Percentiles rank a stretch among this genome's conserved stretches.
phyloP scores from a whole-genome alignment of 2,329 filamentous ascomycete genomes.

The Tolypocladium amazonense region DNA sequence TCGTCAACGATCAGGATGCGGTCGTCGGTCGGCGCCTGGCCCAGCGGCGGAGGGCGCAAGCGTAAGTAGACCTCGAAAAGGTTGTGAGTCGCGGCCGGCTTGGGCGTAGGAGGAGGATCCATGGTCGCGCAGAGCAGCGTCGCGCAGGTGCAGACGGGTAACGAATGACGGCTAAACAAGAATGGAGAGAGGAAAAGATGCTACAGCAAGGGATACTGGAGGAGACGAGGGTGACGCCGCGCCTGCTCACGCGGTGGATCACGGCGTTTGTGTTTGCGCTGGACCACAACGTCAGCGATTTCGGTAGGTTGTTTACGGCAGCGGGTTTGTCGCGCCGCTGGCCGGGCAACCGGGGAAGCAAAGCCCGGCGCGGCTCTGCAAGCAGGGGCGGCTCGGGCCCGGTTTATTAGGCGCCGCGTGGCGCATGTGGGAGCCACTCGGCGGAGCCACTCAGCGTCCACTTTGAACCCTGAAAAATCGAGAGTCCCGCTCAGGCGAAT shows the following conservation, averaged over 20 bases:
- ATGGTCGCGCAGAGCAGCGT: conserved; percentile 14
- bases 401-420: not conserved
- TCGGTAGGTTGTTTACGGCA: not conserved
- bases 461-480: not conserved
- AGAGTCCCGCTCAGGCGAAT: too few relatives aligned
- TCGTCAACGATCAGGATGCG: conserved; percentile 73
- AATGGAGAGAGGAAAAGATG: not conserved
- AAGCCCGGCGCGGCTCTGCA: not conserved
- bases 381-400: not conserved
- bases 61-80: conserved; percentile 91
- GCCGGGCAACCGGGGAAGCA: not conserved
- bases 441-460: not conserved
- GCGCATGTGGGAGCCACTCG: not conserved
- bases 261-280: not conserved
- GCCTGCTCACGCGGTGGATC: not conserved
- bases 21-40: conserved; percentile 32
- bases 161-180: not conserved
- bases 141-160: not conserved
- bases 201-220: not conserved
- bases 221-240: not conserved
- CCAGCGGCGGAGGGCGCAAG: conserved; percentile 55
- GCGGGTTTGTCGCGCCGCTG: not conserved
- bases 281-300: not conserved
- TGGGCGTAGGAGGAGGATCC: conserved; percentile 14
- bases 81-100: conserved; percentile 26